Evolutionary conservation across 2,329 filamentous ascomycete species (phyloP), one percentile per base, ranked within the genome.

Genomic region (Boeremia exigua): DNA sequence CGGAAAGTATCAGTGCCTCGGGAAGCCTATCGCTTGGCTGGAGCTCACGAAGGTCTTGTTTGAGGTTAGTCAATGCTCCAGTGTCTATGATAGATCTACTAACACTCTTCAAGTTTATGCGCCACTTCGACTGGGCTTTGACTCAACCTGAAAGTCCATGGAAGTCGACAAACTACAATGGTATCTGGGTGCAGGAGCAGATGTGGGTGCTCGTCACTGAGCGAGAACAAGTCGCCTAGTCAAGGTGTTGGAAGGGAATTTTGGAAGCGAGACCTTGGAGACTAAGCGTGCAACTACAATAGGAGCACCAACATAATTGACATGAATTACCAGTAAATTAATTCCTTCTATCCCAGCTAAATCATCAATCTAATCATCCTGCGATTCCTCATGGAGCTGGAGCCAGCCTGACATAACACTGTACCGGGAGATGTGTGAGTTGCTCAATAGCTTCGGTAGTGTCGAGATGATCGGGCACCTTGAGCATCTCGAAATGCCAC

Each of bases 11-110:
- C 61, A 67, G 17, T 75, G 72, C 54, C 52, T 75, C 10, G 70
- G 72, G 8, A 66, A 68, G 44, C 56, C 63, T 2, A 65, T 74
- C 14, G 72, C 71, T 4, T 68, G 64, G 62, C 52, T 75, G 46
- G 70, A 75, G 58, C 63, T 73, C 8, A 69, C 62, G 29, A 76
- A 75, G 54, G 61, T 76, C 0, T 67, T 76, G 33, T 74, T 79
- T 3, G 78, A 82, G 75, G 77, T 78, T 42, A n/a, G 57, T 56
- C 11, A 1, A 15, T 25, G 36, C 44, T n/a, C 32, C 2, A 2
- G 27, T 2, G 5, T 5, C 4, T 2, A 8, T 12, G 32, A 17
- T 55, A 1, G 44, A 28, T 30, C 5, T 25, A 32, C 43, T 54
- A 9, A 54, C n/a, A 2, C 2, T 6, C 12, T 11, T 4, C 11